Evolutionary conservation across 2,329 filamentous ascomycete species (phyloP).

Genomic region (Cryphonectria japonica): DNA sequence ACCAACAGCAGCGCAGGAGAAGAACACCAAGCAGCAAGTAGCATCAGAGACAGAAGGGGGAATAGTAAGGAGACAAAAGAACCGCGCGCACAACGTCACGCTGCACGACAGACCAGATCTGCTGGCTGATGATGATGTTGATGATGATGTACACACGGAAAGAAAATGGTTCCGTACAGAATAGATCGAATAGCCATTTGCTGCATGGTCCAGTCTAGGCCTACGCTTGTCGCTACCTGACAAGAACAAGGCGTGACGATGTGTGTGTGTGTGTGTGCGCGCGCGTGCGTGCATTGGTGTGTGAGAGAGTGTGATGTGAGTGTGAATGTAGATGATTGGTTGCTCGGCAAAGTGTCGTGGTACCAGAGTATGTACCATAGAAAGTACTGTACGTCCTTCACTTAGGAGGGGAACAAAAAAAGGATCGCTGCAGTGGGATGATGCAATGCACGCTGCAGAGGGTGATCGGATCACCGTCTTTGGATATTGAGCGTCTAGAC

Average conservation of each 20-base stretch:
- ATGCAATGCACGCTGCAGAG: conserved; percentile 22
- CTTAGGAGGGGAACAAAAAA: too few species aligned
- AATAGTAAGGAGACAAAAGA: conserved; percentile 16
- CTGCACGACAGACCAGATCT: conserved; percentile 10
- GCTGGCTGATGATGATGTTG: background rate
- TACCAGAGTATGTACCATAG: background rate
- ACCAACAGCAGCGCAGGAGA: background rate
- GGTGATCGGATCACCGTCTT: conserved; percentile 25
- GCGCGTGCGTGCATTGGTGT: background rate
- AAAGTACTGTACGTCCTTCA: background rate
- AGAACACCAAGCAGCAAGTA: background rate
- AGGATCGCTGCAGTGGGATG: conserved; percentile 14
- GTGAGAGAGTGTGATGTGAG: background rate
- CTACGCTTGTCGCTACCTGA: conserved; percentile 21
- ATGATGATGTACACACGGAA: background rate
- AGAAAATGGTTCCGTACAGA: background rate
- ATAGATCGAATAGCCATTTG: background rate
- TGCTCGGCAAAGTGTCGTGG: background rate
- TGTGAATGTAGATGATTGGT: background rate
- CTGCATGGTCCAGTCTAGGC: conserved; percentile 14
- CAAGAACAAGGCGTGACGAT: conserved; percentile 6
- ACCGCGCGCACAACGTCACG: conserved; percentile 16
- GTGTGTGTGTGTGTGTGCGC: background rate
- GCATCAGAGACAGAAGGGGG: background rate
- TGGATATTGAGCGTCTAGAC: conserved; percentile 24